Base-by-base conservation (phyloP, 2,329 filamentous ascomycete species). In the Thermoascus crustaceus region DNA sequence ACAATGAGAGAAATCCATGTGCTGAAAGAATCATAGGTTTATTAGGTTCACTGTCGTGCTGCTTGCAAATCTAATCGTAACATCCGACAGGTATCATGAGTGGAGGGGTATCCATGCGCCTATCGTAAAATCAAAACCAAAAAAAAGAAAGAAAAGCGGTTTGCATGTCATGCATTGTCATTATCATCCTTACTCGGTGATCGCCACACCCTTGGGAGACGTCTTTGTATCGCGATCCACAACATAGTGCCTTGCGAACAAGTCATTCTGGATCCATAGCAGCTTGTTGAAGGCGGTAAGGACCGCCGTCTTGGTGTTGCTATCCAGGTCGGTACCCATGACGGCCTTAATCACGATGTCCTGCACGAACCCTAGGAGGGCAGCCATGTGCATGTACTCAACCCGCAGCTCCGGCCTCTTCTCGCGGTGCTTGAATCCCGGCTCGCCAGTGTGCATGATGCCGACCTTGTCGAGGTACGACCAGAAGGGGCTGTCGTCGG, bases 231-330 rank as follows among this genome's bases (percentile, higher is more conserved):
- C n/a, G n/a, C n/a, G n/a, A n/a, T n/a, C n/a, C n/a, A n/a, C n/a
- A n/a, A n/a, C n/a, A n/a, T 54, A 54, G 30, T 54, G 49, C 32
- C 48, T 47, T 30, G 48, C 43, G 38, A 54, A 54, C 16, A 54
- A 37, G 35, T 55, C 52, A 40, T 55, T 55, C 42, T 55, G 52
- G 24, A 55, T 50, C 52, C 52, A 55, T 22, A 54, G 34, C 25
- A 52, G 35, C 42, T 54, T 55, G 40, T 53, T 53, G 26, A 51
- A 47, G 7, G 52, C 52, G 7, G 40, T 40, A 17, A 54, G 30
- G 8, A 50, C 43, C 30, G 44, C 40, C 17, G 46, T 44, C 34
- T 48, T 52, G 4, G 38, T 49, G 29, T 45, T 35, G n/a, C 44
- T 10, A 18, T 53, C 52, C 13, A 53, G 32, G 2, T 53, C 47